Conservation (phyloP, 2,329 filamentous ascomycete species). For the Fusarium multiceps region DNA sequence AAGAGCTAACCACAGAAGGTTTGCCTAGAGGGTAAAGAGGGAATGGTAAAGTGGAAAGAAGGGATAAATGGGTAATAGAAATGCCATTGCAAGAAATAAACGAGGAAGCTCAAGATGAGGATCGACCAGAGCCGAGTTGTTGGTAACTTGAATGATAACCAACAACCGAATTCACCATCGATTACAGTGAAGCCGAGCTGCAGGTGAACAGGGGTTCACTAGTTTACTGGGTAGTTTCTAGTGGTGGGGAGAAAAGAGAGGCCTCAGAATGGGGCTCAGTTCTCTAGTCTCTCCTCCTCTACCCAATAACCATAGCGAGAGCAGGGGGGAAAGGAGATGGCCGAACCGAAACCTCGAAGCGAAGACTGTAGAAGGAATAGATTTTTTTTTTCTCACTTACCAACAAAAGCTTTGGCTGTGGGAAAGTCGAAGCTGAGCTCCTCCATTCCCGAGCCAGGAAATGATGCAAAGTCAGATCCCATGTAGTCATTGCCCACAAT, state of each 20-base stretch:
- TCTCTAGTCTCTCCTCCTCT: conserved; percentile 11
- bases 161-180: not conserved
- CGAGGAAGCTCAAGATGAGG: conserved; percentile 15
- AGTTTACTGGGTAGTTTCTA: conserved; percentile 13
- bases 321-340: conserved; percentile 25
- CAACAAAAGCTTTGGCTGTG: conserved; percentile 65
- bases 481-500: conserved; percentile 71
- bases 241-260: conserved; percentile 37
- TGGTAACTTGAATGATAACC: not conserved
- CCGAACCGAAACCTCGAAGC: conserved; percentile 34
- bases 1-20: not conserved
- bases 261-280: conserved; percentile 32
- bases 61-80: conserved; percentile 43
- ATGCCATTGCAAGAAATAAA: conserved; percentile 24
- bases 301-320: conserved; percentile 31
- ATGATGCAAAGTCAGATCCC: conserved; percentile 65
- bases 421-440: conserved; percentile 63
- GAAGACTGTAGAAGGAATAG: conserved; percentile 26
- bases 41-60: not conserved
- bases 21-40: not conserved
- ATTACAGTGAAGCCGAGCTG: conserved; percentile 2
- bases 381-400: conserved; percentile 57
- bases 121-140: conserved; percentile 31
- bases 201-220: conserved; percentile 29
- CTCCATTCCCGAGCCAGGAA: conserved; percentile 62